Evolutionary conservation across 352 stramenopile species (phyloP).

Genomic region (Phytophthora citrophthora): DNA sequence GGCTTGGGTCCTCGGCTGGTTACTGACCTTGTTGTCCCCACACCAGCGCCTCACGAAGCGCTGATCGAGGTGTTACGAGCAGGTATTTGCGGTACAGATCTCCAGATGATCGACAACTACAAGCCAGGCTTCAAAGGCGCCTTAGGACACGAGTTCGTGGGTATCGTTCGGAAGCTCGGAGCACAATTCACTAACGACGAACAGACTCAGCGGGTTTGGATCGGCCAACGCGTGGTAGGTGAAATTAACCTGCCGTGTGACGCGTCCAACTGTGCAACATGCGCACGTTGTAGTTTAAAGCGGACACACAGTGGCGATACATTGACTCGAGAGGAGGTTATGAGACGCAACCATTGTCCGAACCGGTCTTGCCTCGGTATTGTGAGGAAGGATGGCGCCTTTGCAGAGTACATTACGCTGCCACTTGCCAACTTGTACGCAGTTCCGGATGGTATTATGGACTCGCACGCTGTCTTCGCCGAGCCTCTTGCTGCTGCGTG

Average conservation of each 20-base stretch:
- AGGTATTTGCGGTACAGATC: slow-evolving; percentile 77
- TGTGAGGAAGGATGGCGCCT: slow-evolving; percentile 76
- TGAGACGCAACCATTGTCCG: slow-evolving; percentile 87
- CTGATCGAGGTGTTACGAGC: slow-evolving; percentile 68
- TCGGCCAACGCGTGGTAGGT: slow-evolving; percentile 87
- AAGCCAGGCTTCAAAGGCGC: slow-evolving; percentile 71
- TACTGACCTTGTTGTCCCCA: slow-evolving; percentile 48
- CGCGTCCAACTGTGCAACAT: slow-evolving; percentile 51
- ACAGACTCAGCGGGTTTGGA: slow-evolving; percentile 34
- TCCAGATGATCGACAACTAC: slow-evolving; percentile 81
- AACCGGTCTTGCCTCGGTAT: slow-evolving; percentile 87
- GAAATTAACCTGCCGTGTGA: slow-evolving; percentile 93
- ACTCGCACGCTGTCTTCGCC: slow-evolving; percentile 81
- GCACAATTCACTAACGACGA: slow-evolving; percentile 28
- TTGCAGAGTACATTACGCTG: slow-evolving; percentile 86
- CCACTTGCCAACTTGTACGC: slow-evolving; percentile 81
- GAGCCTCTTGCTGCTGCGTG: slow-evolving; percentile 90
- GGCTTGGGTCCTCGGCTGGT: slow-evolving; percentile 30
- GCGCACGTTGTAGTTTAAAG: slow-evolving; percentile 25
- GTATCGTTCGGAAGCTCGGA: slow-evolving; percentile 74
- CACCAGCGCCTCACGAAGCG: slow-evolving; percentile 45
- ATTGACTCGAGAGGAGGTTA: slow-evolving; percentile 38
- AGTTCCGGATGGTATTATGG: slow-evolving; percentile 72
- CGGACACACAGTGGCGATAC: slow-evolving; percentile 15
- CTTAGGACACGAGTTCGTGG: slow-evolving; percentile 92